Evolutionary conservation across 352 stramenopile genomes (phyloP).

Genomic region (Globisporangium ultimum): DNA sequence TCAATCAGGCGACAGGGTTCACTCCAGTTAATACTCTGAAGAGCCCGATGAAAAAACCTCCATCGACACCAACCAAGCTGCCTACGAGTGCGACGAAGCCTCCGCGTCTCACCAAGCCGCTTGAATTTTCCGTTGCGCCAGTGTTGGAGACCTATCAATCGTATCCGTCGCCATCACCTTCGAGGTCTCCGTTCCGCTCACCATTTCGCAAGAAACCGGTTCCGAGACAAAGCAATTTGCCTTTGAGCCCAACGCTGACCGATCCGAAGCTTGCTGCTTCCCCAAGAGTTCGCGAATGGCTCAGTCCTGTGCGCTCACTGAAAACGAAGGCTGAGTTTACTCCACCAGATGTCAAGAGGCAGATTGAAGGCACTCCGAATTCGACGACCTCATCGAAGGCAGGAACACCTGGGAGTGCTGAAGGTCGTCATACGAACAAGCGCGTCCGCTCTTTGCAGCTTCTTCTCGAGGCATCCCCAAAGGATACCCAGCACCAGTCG

Average conservation of each 20-base stretch:
- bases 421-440: slow-evolving; percentile 43
- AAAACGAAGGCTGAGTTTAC: slow-evolving; percentile 22
- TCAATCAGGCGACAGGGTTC: slow-evolving; percentile 61
- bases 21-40: slow-evolving; percentile 67
- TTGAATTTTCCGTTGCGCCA: slow-evolving; percentile 36
- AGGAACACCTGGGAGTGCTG: slow-evolving; percentile 14
- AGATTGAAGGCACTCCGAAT: slow-evolving; percentile 14
- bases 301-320: slow-evolving; percentile 52
- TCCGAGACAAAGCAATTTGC: slow-evolving; percentile 24
- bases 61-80: slow-evolving; percentile 37
- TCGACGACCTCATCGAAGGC: slow-evolving; percentile 11
- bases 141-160: slow-evolving; percentile 38
- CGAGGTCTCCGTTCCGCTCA: slow-evolving; percentile 72
- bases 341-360: slow-evolving; percentile 29
- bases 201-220: slow-evolving; percentile 73
- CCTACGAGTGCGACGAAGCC: slow-evolving; percentile 40
- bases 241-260: slow-evolving; percentile 15
- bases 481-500: slow-evolving; percentile 20
- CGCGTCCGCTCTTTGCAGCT: slow-evolving; percentile 74
- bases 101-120: slow-evolving; percentile 39
- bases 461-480: slow-evolving; percentile 67
- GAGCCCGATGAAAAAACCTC: slow-evolving; percentile 36
- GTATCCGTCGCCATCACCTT: slow-evolving; percentile 43
- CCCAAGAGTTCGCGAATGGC: slow-evolving; percentile 50
- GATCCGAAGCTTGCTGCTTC: slow-evolving; percentile 17